Percentiles rank a stretch among this genome's conserved stretches.
These are phyloP conservation scores for Podospora tetraspora DNA, from an alignment of 495 filamentous ascomycete species.

Conservation along the genomic window DNA sequence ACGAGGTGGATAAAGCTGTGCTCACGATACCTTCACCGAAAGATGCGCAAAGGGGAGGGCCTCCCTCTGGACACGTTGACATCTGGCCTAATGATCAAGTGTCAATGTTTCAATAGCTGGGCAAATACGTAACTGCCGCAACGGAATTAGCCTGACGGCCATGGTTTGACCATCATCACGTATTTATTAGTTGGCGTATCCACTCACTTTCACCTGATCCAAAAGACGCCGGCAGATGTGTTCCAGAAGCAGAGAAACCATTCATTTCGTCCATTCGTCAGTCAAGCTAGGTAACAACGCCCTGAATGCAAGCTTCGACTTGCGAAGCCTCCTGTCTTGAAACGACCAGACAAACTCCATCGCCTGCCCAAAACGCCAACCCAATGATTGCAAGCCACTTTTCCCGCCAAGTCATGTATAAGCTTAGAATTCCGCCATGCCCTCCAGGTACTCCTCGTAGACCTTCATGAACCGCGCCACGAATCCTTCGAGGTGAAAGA, in stretches of 20 bases:
- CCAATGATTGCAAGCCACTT: not conserved
- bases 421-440: slow-evolving; percentile 59
- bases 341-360: not conserved
- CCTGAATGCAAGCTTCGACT: not conserved
- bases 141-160: slow-evolving; percentile 7
- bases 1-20: not conserved
- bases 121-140: not conserved
- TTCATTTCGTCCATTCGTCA: not conserved
- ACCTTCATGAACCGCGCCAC: slow-evolving; percentile 98
- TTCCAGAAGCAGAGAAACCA: not conserved
- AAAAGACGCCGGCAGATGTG: not conserved
- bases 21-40: not conserved
- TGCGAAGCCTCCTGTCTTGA: not conserved
- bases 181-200: slow-evolving; percentile 1
- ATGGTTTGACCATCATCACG: not conserved
- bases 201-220: not conserved
- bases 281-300: not conserved
- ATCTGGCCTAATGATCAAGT: not conserved
- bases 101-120: slow-evolving; percentile 8
- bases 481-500: slow-evolving; percentile 97
- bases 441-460: slow-evolving; percentile 88
- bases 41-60: not conserved
- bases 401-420: not conserved
- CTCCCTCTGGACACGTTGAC: not conserved
- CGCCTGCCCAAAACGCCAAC: slow-evolving; percentile 7